These are phyloP conservation scores for Naegleria lovaniensis DNA, from an alignment of 208 protist genomes.

Conservation along the genomic window DNA sequence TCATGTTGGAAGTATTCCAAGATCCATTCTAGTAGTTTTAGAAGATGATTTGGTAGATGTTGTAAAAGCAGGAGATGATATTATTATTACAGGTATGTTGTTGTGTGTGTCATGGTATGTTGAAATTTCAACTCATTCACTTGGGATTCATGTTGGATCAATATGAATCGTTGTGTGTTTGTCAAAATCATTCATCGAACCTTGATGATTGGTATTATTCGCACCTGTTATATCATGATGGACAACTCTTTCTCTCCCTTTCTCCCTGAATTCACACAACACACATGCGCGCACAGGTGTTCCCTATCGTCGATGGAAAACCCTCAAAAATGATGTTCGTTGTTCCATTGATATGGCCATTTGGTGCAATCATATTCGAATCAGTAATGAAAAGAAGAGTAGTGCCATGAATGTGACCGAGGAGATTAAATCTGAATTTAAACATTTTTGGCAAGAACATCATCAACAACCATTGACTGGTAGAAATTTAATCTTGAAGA, in stretches of 20 bases:
- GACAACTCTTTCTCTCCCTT: no score
- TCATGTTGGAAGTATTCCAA: slow-evolving; percentile 53
- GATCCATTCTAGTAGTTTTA: slow-evolving; percentile 54
- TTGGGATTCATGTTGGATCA: not conserved
- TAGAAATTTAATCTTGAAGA: slow-evolving; percentile 53
- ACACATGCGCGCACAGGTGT: no score
- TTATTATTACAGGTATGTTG: slow-evolving; percentile 44
- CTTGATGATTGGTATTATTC: no score
- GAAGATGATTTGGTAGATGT: slow-evolving; percentile 65
- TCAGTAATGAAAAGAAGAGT: slow-evolving; percentile 59
- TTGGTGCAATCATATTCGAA: slow-evolving; percentile 51
- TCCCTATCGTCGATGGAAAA: slow-evolving; percentile 36
- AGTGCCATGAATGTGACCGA: slow-evolving; percentile 42
- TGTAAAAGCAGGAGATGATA: slow-evolving; percentile 69
- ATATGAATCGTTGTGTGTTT: not conserved
- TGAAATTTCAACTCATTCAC: slow-evolving; percentile 42
- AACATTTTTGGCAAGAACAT: slow-evolving; percentile 54
- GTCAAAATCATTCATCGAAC: no score
- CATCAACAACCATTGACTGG: slow-evolving; percentile 43
- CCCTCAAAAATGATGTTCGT: slow-evolving; percentile 8
- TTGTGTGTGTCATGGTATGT: slow-evolving; percentile 33
- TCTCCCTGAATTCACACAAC: no score
- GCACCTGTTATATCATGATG: no score
- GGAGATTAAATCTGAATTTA: slow-evolving; percentile 49
- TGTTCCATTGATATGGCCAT: slow-evolving; percentile 47